Base-by-base conservation (phyloP, 208 protist species). In the Strigomonas culicis region DNA sequence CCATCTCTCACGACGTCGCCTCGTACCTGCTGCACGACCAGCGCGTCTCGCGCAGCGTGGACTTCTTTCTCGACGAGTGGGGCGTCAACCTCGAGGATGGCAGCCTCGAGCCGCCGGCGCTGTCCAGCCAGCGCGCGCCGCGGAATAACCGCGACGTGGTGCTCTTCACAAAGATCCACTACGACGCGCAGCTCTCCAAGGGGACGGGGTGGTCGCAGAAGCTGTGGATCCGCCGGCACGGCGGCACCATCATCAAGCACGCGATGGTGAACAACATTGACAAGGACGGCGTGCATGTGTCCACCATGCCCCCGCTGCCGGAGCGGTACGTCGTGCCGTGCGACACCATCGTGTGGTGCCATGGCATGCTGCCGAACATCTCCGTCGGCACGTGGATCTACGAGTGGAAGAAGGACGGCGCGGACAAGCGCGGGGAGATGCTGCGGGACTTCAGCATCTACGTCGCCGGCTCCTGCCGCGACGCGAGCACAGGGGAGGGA, bases 321-420 rank as follows among this genome's bases (percentile, higher is more conserved):
- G 66, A 72, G 8, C 68, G 69, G 52, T 93, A 71, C 60, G 84
- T 78, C 50, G 65, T 92, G 10, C 80, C 83, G 39, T 92, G 84
- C 47, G 89, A 95, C 63, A 95, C 89, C 8, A 79, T 95, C 58
- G 82, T 95, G 43, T 93, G 84, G 84, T 87, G 82, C 39, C 68
- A 77, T 17, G 89, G 89, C 36, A 90, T 90, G 84, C 69, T 95
- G 63, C 89, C 89, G 1, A 93, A 92, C 63, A 76, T 93, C 24
- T 68, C 59, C 13, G 77, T 90, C 28, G 84, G 86, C 57, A 92
- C 86, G 8, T 92, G 84, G 84, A 80, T 95, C 13, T 86, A 92
- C 50, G 89, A 95, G 66, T 95, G 84, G 82, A 88, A 89, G 77
- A 83, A 92, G 44, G 86, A 95, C 46, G 89, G 89, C 10, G 86